These are phyloP conservation scores for Polyrhizophydium stewartii DNA, from an alignment of 371 early-diverging fungal genomes.

Conservation along the genomic window DNA sequence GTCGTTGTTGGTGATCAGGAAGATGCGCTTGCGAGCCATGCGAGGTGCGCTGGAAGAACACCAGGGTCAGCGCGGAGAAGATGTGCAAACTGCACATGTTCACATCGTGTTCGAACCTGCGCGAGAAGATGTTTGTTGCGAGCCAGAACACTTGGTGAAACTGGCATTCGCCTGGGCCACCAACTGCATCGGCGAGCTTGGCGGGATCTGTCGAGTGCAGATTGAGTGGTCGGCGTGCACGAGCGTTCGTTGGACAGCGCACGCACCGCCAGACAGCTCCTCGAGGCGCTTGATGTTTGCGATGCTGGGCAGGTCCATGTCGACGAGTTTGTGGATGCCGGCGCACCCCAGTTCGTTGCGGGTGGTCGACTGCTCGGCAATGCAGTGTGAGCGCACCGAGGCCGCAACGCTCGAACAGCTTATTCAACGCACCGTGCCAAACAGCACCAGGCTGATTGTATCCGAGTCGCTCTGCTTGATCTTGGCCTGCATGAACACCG, in stretches of 20 bases:
- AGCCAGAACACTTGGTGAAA: conserved; percentile 63
- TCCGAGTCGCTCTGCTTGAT: conserved; percentile 56
- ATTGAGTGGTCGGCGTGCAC: no score
- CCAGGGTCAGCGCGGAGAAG: not conserved
- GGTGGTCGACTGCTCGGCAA: no score
- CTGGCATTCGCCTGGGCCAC: no score
- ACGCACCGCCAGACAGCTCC: no score
- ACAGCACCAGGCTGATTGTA: conserved; percentile 59
- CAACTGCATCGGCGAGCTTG: no score
- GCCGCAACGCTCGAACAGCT: not conserved
- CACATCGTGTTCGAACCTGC: not conserved
- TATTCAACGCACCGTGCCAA: conserved; percentile 51
- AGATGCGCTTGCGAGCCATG: conserved; percentile 53
- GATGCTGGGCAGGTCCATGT: no score
- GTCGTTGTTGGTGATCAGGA: conserved; percentile 65
- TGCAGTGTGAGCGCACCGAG: not conserved
- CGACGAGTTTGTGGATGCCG: no score
- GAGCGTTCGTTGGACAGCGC: no score
- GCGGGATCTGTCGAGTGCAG: no score
- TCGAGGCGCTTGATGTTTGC: no score
- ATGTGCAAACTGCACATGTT: not conserved
- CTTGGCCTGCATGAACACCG: conserved; percentile 46
- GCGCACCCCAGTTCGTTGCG: no score
- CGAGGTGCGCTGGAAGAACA: not conserved
- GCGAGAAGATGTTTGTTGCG: conserved; percentile 53